Evolutionary conservation across 768 basidiomycete species (phyloP).

Genomic region (Pulveroboletus sp.): DNA sequence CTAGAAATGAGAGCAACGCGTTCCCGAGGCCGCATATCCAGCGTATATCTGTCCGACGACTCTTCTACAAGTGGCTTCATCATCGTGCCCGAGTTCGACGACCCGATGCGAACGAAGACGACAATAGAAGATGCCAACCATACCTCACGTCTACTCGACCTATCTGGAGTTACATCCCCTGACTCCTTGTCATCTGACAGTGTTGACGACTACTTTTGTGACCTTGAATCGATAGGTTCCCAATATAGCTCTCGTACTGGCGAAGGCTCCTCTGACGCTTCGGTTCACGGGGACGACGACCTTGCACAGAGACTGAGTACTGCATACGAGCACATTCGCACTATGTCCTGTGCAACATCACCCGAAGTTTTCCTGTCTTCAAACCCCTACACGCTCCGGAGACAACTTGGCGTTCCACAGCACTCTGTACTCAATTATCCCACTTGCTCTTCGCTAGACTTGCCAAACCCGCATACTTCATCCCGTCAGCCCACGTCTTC

Average conservation of each 20-base stretch:
- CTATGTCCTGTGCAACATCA: conserved; percentile 16
- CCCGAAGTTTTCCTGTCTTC: conserved; percentile 11
- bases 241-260: neutral
- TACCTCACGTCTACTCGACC: neutral
- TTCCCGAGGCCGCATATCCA: conserved; percentile 14
- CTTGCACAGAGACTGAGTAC: conserved; percentile 17
- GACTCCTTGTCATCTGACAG: neutral
- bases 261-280: neutral
- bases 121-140: neutral
- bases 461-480: conserved; percentile 24
- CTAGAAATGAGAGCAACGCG: neutral
- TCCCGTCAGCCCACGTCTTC: neutral
- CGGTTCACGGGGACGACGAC: conserved; percentile 11
- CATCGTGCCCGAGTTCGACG: conserved; percentile 26
- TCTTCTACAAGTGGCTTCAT: conserved; percentile 13
- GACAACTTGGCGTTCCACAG: conserved; percentile 28
- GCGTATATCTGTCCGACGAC: conserved; percentile 20
- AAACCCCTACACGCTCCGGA: conserved; percentile 26
- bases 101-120: conserved; percentile 1
- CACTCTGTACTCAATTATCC: conserved; percentile 27
- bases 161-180: neutral
- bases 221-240: neutral
- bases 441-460: conserved; percentile 9
- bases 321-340: conserved; percentile 24
- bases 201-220: neutral